Base-by-base conservation (phyloP, 1,139 yeast genomes). In the Arxiozyma heterogenica region DNA sequence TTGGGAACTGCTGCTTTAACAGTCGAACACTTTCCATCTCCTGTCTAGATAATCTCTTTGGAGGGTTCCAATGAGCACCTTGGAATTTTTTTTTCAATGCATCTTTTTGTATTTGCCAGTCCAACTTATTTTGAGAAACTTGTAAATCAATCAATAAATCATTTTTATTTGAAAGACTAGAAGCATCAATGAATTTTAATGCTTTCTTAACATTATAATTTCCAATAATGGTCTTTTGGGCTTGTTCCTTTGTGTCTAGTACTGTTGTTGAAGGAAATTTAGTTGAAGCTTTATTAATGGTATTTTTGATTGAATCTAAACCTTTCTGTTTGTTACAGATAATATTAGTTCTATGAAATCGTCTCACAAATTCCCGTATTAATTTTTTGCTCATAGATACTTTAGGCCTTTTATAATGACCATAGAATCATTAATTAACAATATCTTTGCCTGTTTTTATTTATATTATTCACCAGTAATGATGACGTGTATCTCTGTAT, bases 101-200 rank as follows among this genome's bases (percentile, higher is more conserved):
- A 59, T 76, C 76, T 58, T 83, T 82, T 60, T 91, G 80, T 61
- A 84, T 79, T 59, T 80, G 72, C 94, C 96, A 90, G 46, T 76
- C 75, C 0, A 84, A 82, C 30, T 30, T 23, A 38, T 46, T 41
- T 39, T 41, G n/a, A 18, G 25, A 34, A 18, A 18, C 25, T 22
- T 34, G 4, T 22, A 7, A 18, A 22, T 22, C 6, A 11, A 20
- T 30, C 25, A 17, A 12, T 3, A 18, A n/a, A 15, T 45, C 48
- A 1, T 4, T 17, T 3, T 17, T 34, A 21, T 17, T 46, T 8
- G 30, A 21, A 17, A 46, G 11, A 34, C 49, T 34, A 7, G 49
- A 15, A 22, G 41, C 18, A 12, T 21, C 27, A 22, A 46, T 46
- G 21, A 46, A 46, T 38, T 46, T 17, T 21, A 46, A 38, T 46